phyloP scores from a whole-genome alignment of 2,329 filamentous ascomycete species.

The Fusarium sp. region DNA sequence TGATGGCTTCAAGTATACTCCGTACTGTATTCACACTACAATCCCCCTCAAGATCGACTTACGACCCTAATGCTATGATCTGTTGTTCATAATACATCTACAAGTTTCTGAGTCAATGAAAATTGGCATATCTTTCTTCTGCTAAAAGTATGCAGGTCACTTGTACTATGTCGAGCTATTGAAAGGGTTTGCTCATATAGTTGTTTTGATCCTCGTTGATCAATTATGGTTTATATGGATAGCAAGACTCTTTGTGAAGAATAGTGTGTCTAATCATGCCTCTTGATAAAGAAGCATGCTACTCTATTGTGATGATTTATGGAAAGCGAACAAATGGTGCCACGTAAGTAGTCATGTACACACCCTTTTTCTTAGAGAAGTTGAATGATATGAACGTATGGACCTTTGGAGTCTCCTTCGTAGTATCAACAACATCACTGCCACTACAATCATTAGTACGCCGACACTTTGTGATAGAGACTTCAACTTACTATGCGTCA shows the following conservation, averaged over 20 bases:
- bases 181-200: too few relatives aligned
- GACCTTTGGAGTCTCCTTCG: constrained; percentile 7
- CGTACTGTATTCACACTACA: background rate
- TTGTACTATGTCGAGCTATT: too few relatives aligned
- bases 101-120: background rate
- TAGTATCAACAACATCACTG: constrained; percentile 12
- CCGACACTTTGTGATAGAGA: too few relatives aligned
- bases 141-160: too few relatives aligned
- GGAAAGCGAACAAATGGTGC: constrained; percentile 28
- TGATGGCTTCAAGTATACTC: constrained; percentile 23
- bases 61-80: background rate
- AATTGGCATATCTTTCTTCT: too few relatives aligned
- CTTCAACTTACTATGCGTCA: constrained; percentile 21
- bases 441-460: constrained; percentile 15
- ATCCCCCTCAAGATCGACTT: background rate
- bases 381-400: constrained; percentile 32
- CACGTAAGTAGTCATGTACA: constrained; percentile 32
- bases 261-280: background rate
- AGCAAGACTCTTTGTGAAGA: too few relatives aligned
- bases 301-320: background rate
- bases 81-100: background rate
- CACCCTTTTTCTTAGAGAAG: constrained; percentile 29
- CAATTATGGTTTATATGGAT: too few relatives aligned
- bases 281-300: background rate
- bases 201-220: too few relatives aligned